phyloP scores from a whole-genome alignment of 75 land plant genomes.

The Larix kaempferi region DNA sequence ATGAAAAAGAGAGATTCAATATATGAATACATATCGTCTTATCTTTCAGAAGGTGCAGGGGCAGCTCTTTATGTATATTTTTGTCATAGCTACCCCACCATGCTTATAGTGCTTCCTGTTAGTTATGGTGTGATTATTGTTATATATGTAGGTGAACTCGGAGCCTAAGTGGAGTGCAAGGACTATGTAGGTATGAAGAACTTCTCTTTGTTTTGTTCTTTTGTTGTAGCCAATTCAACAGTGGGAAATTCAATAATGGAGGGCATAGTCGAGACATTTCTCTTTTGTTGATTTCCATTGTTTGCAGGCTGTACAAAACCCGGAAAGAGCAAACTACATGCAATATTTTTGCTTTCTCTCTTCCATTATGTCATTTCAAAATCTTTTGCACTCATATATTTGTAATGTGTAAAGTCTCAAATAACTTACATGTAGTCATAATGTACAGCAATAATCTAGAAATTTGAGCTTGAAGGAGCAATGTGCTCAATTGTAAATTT shows the following conservation, averaged over 20 bases:
- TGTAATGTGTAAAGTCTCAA: conserved; percentile 3
- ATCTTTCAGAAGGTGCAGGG: not conserved
- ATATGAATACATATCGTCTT: not conserved
- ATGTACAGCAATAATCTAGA: not conserved
- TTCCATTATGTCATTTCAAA: not conserved
- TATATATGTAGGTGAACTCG: not conserved
- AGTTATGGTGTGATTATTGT: not conserved
- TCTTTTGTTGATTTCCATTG: not conserved
- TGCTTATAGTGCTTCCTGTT: not conserved
- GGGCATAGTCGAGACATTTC: not conserved
- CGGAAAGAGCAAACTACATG: not conserved
- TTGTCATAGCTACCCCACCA: not conserved
- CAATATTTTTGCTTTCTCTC: not conserved
- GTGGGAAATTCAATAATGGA: not conserved
- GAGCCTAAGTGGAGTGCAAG: not conserved
- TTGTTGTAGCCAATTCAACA: not conserved
- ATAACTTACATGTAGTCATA: not conserved
- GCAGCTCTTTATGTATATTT: not conserved
- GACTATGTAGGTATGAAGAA: too few species aligned
- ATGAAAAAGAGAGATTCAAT: not conserved
- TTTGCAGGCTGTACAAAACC: not conserved
- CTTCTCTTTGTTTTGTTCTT: not conserved
- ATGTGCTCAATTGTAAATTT: too few species aligned
- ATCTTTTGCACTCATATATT: not conserved
- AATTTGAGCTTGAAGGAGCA: not conserved